Conservation (phyloP, 352 stramenopile genomes). For the Pythium angustatum region DNA sequence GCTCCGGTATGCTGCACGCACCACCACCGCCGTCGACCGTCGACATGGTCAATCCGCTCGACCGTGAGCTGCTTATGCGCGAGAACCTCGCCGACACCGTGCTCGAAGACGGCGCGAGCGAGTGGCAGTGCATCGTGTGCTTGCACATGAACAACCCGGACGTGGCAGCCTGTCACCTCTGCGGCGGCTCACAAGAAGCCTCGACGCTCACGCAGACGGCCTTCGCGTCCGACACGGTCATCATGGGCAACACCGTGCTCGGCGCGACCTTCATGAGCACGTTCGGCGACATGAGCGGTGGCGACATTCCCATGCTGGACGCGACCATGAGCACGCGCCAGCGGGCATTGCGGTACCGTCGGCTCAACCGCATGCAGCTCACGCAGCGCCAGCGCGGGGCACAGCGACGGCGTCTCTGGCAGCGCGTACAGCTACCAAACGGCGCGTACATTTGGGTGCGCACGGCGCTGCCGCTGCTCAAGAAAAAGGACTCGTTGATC, state of each 20-base stretch:
- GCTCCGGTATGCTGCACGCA: conserved; percentile 16
- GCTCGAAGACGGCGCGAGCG: conserved; percentile 36
- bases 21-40: conserved; percentile 21
- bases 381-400: conserved; percentile 43
- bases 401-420: conserved; percentile 39
- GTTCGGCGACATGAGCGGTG: neutral
- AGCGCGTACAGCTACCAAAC: conserved; percentile 38
- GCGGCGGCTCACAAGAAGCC: conserved; percentile 35
- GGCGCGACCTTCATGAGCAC: conserved; percentile 26
- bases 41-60: conserved; percentile 29
- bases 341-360: conserved; percentile 41
- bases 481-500: conserved; percentile 34
- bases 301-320: conserved; percentile 21
- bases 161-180: conserved; percentile 34
- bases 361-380: conserved; percentile 45
- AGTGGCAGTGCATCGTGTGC: conserved; percentile 56
- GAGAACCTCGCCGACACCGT: conserved; percentile 44
- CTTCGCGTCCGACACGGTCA: conserved; percentile 27
- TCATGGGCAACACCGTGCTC: conserved; percentile 32
- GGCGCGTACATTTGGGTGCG: conserved; percentile 45
- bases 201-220: conserved; percentile 22
- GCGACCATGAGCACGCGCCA: conserved; percentile 35
- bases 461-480: conserved; percentile 27
- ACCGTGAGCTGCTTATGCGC: conserved; percentile 34
- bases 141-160: conserved; percentile 47